These are phyloP conservation scores for Handroanthus guayacan DNA, from an alignment of 257 asterid genomes.

Conservation along the genomic window DNA sequence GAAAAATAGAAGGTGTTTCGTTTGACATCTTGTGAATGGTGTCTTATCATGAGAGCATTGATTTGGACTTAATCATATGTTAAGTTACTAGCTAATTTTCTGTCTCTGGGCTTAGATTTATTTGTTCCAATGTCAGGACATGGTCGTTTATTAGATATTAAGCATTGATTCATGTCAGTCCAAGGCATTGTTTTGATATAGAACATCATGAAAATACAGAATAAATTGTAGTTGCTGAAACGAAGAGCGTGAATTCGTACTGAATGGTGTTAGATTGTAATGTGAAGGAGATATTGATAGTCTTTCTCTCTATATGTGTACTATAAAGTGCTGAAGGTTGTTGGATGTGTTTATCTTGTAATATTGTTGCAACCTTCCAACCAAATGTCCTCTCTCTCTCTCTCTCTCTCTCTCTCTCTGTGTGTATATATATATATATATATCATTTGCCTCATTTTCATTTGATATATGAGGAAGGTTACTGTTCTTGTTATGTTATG, in stretches of 20 bases:
- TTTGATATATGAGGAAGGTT: conserved; percentile 20
- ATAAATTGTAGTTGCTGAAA: conserved; percentile 13
- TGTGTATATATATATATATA: conserved; percentile 8
- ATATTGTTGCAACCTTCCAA: neutral
- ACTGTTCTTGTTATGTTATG: conserved; percentile 2
- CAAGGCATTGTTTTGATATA: neutral
- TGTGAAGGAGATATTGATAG: neutral
- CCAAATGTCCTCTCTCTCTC: neutral
- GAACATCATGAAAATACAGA: neutral
- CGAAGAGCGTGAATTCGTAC: neutral
- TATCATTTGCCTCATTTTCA: neutral
- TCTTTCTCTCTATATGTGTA: conserved; percentile 15
- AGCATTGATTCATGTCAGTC: neutral
- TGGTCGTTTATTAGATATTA: neutral
- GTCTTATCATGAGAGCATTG: neutral
- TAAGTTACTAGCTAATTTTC: neutral
- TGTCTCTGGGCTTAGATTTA: neutral
- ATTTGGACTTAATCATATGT: neutral
- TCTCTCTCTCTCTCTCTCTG: no score
- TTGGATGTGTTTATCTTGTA: conserved; percentile 3
- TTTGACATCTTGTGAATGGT: neutral
- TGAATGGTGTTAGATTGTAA: neutral
- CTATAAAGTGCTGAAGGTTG: conserved; percentile 21
- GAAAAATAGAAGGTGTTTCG: neutral
- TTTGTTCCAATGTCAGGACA: neutral